Conservation (phyloP, 1,284 basidiomycete genomes). For the Trichosporon asahii region DNA sequence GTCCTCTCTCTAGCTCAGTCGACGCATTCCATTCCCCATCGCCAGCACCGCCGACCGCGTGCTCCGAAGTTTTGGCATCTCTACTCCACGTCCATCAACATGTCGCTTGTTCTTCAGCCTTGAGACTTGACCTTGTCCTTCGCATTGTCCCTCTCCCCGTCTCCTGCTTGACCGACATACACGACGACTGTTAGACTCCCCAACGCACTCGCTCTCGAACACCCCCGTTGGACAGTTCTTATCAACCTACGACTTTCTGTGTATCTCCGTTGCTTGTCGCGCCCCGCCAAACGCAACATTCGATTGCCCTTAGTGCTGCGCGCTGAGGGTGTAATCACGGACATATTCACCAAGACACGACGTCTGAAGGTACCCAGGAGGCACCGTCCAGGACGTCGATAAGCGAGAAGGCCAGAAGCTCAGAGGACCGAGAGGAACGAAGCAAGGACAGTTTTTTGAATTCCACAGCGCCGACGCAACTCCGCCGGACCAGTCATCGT, state of each 20-base stretch:
- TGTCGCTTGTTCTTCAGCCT: background rate
- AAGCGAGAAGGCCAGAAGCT: background rate
- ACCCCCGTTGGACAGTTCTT: background rate
- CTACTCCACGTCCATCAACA: background rate
- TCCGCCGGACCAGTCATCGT: background rate
- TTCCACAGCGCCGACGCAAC: slow-evolving; percentile 1
- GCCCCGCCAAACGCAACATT: background rate
- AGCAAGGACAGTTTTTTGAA: background rate
- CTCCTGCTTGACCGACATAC: background rate
- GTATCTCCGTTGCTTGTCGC: background rate
- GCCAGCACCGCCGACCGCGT: background rate
- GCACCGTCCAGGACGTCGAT: background rate
- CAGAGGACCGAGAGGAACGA: background rate
- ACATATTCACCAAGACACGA: background rate
- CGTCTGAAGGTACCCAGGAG: background rate
- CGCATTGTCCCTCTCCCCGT: background rate
- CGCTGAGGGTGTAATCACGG: background rate
- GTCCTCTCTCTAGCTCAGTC: background rate
- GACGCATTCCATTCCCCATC: background rate
- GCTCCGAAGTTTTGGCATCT: background rate
- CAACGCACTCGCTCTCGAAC: background rate
- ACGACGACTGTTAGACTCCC: background rate
- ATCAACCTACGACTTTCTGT: background rate
- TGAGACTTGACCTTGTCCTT: background rate
- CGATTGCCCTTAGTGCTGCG: background rate